phyloP scores from a whole-genome alignment of 2,329 filamentous ascomycete species.

The Aotearoamyces nothofagi region DNA sequence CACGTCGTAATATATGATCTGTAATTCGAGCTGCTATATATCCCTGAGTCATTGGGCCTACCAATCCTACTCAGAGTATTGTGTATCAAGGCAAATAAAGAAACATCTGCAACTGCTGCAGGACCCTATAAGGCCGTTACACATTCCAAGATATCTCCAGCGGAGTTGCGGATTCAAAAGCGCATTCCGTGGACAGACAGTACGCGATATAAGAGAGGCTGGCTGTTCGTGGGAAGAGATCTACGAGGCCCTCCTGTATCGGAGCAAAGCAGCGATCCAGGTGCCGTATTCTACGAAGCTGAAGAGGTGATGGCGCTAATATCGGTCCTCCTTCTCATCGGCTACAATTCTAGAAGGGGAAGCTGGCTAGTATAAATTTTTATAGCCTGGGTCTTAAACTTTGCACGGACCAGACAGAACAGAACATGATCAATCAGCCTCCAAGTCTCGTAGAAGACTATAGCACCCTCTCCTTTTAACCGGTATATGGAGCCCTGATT shows the following conservation, averaged over 20 bases:
- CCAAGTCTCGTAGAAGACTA: too few species aligned
- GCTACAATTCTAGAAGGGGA: too few species aligned
- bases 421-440: too few species aligned
- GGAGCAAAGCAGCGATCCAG: background rate
- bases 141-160: conserved; percentile 2
- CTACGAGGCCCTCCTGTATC: background rate
- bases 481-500: too few species aligned
- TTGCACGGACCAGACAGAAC: too few species aligned
- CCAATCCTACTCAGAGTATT: background rate
- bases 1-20: background rate
- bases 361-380: too few species aligned
- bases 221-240: conserved; percentile 1
- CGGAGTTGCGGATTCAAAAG: background rate
- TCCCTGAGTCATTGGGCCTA: background rate
- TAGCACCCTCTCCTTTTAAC: too few species aligned
- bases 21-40: background rate
- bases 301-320: too few species aligned
- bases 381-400: too few species aligned
- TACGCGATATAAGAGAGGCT: conserved; percentile 1
- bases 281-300: conserved; percentile 5
- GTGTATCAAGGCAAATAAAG: background rate
- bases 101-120: conserved; percentile 1
- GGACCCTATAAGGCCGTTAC: background rate
- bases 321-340: too few species aligned
- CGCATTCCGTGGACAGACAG: background rate